phyloP scores from a whole-genome alignment of 805 yeast species.

The Starmerella apicola region DNA sequence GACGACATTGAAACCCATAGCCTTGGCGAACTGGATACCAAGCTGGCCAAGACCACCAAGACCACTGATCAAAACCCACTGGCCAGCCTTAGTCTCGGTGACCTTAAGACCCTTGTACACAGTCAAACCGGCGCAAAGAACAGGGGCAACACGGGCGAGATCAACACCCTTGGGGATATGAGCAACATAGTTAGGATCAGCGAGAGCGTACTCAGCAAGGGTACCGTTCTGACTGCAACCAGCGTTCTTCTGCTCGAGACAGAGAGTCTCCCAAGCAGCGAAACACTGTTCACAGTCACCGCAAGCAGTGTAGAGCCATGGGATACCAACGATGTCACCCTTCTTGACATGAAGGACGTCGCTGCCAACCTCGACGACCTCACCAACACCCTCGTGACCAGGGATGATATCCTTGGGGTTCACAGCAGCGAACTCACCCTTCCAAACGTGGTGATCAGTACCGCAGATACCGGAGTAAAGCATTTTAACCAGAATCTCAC shows the following conservation, averaged over 20 bases:
- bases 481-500: constrained; percentile 68
- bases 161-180: constrained; percentile 62
- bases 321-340: constrained; percentile 74
- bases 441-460: constrained; percentile 88
- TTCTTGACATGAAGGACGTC: constrained; percentile 57
- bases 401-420: constrained; percentile 69
- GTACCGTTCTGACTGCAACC: constrained; percentile 88
- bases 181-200: constrained; percentile 80
- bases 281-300: constrained; percentile 64
- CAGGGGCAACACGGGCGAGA: constrained; percentile 65
- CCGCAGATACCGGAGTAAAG: constrained; percentile 89
- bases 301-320: constrained; percentile 75
- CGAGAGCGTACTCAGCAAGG: constrained; percentile 82
- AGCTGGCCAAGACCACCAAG: constrained; percentile 70
- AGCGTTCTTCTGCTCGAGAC: constrained; percentile 56
- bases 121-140: constrained; percentile 84
- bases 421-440: constrained; percentile 82
- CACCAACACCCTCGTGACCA: constrained; percentile 86
- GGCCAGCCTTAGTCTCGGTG: constrained; percentile 54
- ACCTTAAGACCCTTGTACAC: constrained; percentile 84
- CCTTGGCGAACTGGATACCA: constrained; percentile 62
- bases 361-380: constrained; percentile 63
- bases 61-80: constrained; percentile 68
- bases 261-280: constrained; percentile 54
- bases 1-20: constrained; percentile 62